Evolutionary conservation across 2,329 filamentous ascomycete species (phyloP).

Genomic region (Penicillium thymicola): DNA sequence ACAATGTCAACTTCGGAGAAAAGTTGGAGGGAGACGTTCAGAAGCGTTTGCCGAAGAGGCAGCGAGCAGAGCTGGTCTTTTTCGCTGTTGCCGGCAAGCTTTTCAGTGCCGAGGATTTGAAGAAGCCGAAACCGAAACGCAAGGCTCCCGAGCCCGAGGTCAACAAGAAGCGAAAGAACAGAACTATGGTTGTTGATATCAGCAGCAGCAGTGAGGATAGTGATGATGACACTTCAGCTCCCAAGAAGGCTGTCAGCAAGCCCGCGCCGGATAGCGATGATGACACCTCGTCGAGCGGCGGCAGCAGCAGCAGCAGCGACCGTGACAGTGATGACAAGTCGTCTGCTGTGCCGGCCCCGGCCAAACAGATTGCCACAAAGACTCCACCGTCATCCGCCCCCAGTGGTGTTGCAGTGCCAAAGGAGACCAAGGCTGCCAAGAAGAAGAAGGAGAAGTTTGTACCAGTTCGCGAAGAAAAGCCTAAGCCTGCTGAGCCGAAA

Average conservation of each 20-base stretch:
- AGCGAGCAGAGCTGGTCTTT: slow-evolving; percentile 39
- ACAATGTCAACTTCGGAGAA: slow-evolving; percentile 18
- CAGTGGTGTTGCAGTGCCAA: not conserved
- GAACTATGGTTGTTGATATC: slow-evolving; percentile 42
- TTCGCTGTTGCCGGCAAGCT: slow-evolving; percentile 33
- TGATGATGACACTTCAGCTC: slow-evolving; percentile 17
- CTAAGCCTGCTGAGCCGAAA: slow-evolving; percentile 17
- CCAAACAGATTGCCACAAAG: slow-evolving; percentile 3
- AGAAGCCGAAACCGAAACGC: slow-evolving; percentile 24
- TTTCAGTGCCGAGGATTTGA: slow-evolving; percentile 26
- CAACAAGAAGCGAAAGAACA: slow-evolving; percentile 44
- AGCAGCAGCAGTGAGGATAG: slow-evolving; percentile 41
- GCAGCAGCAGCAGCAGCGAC: slow-evolving; percentile 21
- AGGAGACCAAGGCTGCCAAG: slow-evolving; percentile 7
- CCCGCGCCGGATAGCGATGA: slow-evolving; percentile 17
- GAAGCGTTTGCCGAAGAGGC: slow-evolving; percentile 35
- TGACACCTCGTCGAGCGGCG: slow-evolving; percentile 16
- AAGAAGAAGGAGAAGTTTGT: slow-evolving; percentile 12
- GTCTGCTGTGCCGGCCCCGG: slow-evolving; percentile 5
- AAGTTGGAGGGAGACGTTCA: slow-evolving; percentile 23
- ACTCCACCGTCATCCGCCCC: not conserved
- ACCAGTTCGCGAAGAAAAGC: not conserved
- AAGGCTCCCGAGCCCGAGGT: slow-evolving; percentile 15
- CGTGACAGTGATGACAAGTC: slow-evolving; percentile 21
- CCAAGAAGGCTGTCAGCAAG: slow-evolving; percentile 16